Evolutionary conservation across 345 rosid species (phyloP).

Genomic region (Gossypium bickii): DNA sequence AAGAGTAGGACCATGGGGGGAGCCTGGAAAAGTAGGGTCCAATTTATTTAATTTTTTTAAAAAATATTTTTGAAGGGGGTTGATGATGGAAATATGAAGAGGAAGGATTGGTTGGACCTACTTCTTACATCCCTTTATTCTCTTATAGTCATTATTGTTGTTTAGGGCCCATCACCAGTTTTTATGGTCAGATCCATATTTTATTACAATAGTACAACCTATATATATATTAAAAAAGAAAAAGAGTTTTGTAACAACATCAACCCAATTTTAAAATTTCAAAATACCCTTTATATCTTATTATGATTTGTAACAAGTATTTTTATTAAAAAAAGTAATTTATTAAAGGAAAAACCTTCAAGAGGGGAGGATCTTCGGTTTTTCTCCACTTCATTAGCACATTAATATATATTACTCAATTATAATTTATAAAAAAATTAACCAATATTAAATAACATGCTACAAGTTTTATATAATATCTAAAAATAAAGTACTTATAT

Average conservation of each 20-base stretch:
- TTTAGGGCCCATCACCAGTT: constrained; percentile 5
- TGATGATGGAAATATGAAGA: constrained; percentile 4
- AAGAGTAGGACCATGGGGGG: constrained; percentile 5
- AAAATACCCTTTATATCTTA: background rate
- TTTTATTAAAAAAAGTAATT: too few species aligned
- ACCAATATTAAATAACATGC: too few species aligned
- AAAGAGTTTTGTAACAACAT: background rate
- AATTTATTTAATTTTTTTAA: background rate
- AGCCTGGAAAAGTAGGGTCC: background rate
- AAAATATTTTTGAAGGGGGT: background rate
- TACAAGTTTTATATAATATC: too few species aligned
- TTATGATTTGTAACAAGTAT: background rate
- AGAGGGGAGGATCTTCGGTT: background rate
- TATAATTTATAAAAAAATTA: too few species aligned
- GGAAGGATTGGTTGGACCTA: background rate
- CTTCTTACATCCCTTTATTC: background rate
- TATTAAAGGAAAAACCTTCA: too few species aligned
- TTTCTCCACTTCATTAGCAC: background rate
- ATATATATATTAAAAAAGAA: background rate
- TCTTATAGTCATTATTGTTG: constrained; percentile 2
- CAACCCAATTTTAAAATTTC: background rate
- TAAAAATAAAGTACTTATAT: too few species aligned
- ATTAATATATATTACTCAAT: background rate
- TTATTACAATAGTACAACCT: background rate
- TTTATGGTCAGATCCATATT: background rate